Evolutionary conservation across 805 yeast genomes (phyloP).

Genomic region (Debaryomyces maramus): DNA sequence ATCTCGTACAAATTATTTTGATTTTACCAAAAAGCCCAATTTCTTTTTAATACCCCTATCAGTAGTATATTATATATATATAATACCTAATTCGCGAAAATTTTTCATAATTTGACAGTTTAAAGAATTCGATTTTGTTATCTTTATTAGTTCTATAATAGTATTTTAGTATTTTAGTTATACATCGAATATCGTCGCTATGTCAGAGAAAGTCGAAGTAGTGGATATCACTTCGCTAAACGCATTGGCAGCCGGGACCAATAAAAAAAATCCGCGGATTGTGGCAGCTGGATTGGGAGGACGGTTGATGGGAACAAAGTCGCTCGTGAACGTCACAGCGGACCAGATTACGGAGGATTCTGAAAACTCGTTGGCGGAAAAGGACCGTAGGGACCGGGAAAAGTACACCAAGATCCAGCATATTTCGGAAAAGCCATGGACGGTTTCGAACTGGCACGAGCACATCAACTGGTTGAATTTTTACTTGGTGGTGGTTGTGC

Average conservation of each 20-base stretch:
- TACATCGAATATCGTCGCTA: too few species aligned
- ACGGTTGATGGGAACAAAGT: slow-evolving; percentile 76
- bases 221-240: slow-evolving; percentile 71
- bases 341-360: slow-evolving; percentile 58
- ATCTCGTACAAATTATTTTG: too few species aligned
- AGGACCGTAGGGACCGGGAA: slow-evolving; percentile 38
- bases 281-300: slow-evolving; percentile 81
- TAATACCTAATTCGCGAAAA: too few species aligned
- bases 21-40: too few species aligned
- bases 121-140: too few species aligned
- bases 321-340: slow-evolving; percentile 66
- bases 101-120: too few species aligned
- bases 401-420: slow-evolving; percentile 48
- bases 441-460: slow-evolving; percentile 64
- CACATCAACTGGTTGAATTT: slow-evolving; percentile 81
- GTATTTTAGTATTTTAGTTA: too few species aligned
- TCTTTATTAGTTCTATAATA: too few species aligned
- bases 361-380: slow-evolving; percentile 41
- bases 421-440: slow-evolving; percentile 80
- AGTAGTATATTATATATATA: too few species aligned
- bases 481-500: slow-evolving; percentile 61
- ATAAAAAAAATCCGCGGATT: slow-evolving; percentile 66
- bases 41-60: too few species aligned
- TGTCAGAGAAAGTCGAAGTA: slow-evolving; percentile 15
- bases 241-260: slow-evolving; percentile 79